phyloP scores from a whole-genome alignment of 1,284 basidiomycete genomes.

The Gastroboletus turbinatus region DNA sequence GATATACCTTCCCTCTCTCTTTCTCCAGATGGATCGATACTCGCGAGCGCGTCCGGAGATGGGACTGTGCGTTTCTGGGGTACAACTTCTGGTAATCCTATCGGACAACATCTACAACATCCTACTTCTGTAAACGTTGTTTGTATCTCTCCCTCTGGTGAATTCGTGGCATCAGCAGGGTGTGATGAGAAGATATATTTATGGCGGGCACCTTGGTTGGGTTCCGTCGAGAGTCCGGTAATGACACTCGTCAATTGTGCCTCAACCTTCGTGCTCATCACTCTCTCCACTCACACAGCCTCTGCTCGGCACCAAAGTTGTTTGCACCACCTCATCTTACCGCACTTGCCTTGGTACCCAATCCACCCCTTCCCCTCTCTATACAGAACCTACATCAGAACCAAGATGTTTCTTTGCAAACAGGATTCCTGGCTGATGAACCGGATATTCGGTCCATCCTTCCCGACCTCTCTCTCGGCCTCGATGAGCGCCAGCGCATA shows the following conservation, averaged over 20 bases:
- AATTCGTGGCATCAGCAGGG: background rate
- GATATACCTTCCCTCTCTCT: background rate
- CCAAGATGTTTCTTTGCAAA: too few relatives aligned
- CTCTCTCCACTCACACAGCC: too few relatives aligned
- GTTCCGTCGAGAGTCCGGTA: background rate
- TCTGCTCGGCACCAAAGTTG: too few relatives aligned
- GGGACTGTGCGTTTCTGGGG: slow-evolving; percentile 13
- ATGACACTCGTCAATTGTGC: background rate
- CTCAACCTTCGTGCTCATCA: too few relatives aligned
- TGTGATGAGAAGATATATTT: too few relatives aligned
- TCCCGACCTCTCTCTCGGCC: background rate
- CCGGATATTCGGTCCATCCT: background rate
- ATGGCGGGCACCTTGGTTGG: background rate
- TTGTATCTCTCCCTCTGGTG: slow-evolving; percentile 7
- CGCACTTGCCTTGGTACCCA: background rate
- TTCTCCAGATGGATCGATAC: slow-evolving; percentile 2
- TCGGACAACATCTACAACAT: slow-evolving; percentile 1
- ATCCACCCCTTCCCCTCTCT: background rate
- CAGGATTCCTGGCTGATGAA: background rate
- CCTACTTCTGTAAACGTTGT: too few relatives aligned
- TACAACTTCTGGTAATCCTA: background rate
- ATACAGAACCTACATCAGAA: background rate
- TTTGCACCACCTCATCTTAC: too few relatives aligned
- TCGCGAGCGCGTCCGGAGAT: background rate
- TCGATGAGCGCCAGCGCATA: background rate